These are phyloP conservation scores for Pythium myriotylum DNA, from an alignment of 352 stramenopile species.

Conservation along the genomic window DNA sequence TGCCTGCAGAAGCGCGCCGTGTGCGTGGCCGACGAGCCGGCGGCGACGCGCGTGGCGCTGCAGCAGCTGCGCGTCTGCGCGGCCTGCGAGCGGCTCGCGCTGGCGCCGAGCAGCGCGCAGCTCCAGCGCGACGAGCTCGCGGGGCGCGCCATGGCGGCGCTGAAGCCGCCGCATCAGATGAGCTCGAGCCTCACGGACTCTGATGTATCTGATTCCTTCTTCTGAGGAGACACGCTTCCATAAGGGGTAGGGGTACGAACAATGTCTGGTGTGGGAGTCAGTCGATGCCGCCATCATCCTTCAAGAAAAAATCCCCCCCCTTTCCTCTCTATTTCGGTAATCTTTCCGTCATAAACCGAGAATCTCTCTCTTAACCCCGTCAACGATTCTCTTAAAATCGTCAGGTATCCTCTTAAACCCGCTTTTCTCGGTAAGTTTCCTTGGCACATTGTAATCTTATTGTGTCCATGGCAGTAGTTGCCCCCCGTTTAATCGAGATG, in stretches of 20 bases:
- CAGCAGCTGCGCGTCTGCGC: constrained; percentile 10
- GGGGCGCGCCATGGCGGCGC: neutral
- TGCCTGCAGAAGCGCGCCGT: constrained; percentile 20
- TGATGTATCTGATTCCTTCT: constrained; percentile 4
- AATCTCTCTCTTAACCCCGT: constrained; percentile 2
- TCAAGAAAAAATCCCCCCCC: neutral
- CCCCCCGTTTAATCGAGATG: constrained; percentile 16
- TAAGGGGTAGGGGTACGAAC: neutral
- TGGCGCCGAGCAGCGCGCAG: neutral
- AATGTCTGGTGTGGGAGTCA: no score
- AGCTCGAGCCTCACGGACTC: constrained; percentile 22
- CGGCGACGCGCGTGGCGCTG: constrained; percentile 4
- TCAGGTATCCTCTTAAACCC: neutral
- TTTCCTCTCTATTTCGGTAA: no score
- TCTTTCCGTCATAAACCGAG: no score
- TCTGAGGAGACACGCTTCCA: neutral
- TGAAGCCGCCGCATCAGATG: constrained; percentile 1
- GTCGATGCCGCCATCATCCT: neutral
- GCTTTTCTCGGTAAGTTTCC: no score
- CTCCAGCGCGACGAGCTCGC: constrained; percentile 11
- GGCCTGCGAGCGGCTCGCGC: constrained; percentile 6
- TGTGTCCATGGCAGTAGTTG: constrained; percentile 8
- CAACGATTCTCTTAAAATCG: constrained; percentile 2
- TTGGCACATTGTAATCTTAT: neutral
- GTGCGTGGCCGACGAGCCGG: constrained; percentile 6